Evolutionary conservation across 495 filamentous ascomycete species (phyloP), one percentile per base, ranked within the genome.

Genomic region (Achaetomiella virescens): DNA sequence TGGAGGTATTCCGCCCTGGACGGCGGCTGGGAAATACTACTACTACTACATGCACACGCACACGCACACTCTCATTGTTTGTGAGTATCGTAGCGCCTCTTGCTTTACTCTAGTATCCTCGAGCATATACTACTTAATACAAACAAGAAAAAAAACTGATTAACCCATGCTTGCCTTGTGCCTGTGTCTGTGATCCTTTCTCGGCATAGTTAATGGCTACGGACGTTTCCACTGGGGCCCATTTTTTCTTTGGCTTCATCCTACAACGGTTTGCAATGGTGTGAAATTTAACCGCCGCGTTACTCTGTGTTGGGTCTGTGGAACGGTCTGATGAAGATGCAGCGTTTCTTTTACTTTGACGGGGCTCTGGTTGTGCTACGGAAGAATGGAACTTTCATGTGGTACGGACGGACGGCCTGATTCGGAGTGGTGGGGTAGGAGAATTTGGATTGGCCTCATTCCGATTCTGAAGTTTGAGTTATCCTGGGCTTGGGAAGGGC

Each of bases 1-100:
- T 49, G 47, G 45, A 44, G 44, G 36, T 49, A 44, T 43, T 49
- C 47, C 54, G 54, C 54, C 46, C 54, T 56, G 54, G 54, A 44
- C 29, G 46, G 54, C 54, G 54, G 54, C 54, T 56, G 54, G 54
- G 2, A 10, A 43, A 20, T 21, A 11, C 17, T 43, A 43, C 41
- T 18, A 45, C 37, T 52, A 35, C 24, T 40, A 35, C 42, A 17
- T 38, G 42, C 14, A 33, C 27, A 31, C 5, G 17, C 27, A 53
- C 40, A 37, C 41, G 41, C 51, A 14, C 52, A 54, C n/a, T 46
- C 22, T 55, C 10, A 35, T 41, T 38, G 42, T 37, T 48, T 48
- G 48, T 27, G 43, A 48, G 52, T 48, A 48, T 40, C 29, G 41
- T 18, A 37, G 29, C 21, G 18, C 29, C 29, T 54, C 47, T 44